These are phyloP conservation scores for Jatropha curcas DNA, from an alignment of 345 rosid genomes.

Conservation along the genomic window DNA sequence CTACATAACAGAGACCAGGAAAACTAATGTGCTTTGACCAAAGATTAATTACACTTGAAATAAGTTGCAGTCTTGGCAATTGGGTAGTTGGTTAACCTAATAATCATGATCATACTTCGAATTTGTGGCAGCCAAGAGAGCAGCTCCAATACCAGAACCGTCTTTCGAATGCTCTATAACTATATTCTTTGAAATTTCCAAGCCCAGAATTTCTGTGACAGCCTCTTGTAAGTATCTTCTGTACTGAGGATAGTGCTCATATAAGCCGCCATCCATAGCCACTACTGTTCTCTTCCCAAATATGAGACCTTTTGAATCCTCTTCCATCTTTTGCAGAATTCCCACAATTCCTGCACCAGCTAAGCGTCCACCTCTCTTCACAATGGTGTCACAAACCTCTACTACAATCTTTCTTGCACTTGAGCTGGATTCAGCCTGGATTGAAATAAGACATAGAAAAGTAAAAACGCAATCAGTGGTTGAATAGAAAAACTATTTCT, in stretches of 20 bases:
- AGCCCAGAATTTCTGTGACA: constrained; percentile 63
- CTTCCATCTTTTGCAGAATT: constrained; percentile 73
- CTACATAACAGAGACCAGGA: constrained; percentile 17
- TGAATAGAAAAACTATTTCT: not conserved
- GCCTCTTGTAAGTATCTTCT: constrained; percentile 66
- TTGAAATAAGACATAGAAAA: not conserved
- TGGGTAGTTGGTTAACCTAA: constrained; percentile 18
- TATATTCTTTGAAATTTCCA: constrained; percentile 48
- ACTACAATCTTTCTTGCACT: constrained; percentile 48
- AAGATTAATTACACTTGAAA: not conserved
- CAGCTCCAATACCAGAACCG: constrained; percentile 90
- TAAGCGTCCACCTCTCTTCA: constrained; percentile 70
- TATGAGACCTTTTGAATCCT: constrained; percentile 53
- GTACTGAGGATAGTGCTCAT: constrained; percentile 69
- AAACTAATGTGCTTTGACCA: not conserved
- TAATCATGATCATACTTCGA: constrained; percentile 52
- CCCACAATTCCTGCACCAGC: constrained; percentile 95
- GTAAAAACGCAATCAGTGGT: not conserved
- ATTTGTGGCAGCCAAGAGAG: constrained; percentile 80
- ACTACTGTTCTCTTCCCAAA: constrained; percentile 67
- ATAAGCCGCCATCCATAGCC: constrained; percentile 85
- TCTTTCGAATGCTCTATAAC: constrained; percentile 73
- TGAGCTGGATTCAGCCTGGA: constrained; percentile 56
- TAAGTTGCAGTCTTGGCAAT: constrained; percentile 1
- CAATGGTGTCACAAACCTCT: constrained; percentile 65